A percentile compares a stretch with the other conserved stretches of the same genome.
Evolutionary conservation across 1,139 yeast species (phyloP).

Genomic region (Candida dubliniensis): DNA sequence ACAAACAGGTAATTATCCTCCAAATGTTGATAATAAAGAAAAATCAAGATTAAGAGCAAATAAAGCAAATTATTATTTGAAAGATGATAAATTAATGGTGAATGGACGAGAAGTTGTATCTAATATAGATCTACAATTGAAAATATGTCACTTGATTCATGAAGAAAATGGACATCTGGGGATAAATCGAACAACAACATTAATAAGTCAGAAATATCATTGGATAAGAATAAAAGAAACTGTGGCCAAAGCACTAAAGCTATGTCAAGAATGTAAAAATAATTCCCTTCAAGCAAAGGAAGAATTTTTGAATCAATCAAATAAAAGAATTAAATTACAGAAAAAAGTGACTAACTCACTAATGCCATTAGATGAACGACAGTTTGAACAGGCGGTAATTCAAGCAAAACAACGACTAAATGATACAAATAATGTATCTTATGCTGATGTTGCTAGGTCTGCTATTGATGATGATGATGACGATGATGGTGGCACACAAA

Average conservation of each 20-base stretch:
- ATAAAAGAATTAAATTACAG: slow-evolving; percentile 1
- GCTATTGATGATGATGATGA: slow-evolving; percentile 22
- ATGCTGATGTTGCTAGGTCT: slow-evolving; percentile 47
- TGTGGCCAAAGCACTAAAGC: slow-evolving; percentile 73
- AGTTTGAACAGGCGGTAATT: slow-evolving; percentile 11
- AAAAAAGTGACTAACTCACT: not conserved
- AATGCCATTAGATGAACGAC: slow-evolving; percentile 1
- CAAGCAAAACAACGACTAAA: slow-evolving; percentile 6
- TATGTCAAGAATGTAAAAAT: slow-evolving; percentile 72
- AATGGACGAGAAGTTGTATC: slow-evolving; percentile 81
- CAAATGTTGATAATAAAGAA: slow-evolving; percentile 76
- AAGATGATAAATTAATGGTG: slow-evolving; percentile 70
- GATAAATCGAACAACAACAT: slow-evolving; percentile 83
- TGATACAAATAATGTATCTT: slow-evolving; percentile 12
- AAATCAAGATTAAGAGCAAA: slow-evolving; percentile 81
- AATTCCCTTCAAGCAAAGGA: slow-evolving; percentile 4
- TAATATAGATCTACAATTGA: slow-evolving; percentile 71
- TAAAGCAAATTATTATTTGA: slow-evolving; percentile 73
- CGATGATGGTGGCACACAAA: slow-evolving; percentile 13
- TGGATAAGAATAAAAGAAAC: slow-evolving; percentile 93
- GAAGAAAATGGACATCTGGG: slow-evolving; percentile 69
- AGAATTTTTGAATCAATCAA: slow-evolving; percentile 4
- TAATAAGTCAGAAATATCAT: slow-evolving; percentile 76
- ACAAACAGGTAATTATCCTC: slow-evolving; percentile 85
- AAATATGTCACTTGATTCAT: slow-evolving; percentile 74